phyloP scores from a whole-genome alignment of 2,329 filamentous ascomycete species.

The Aspergillus viridinutans region DNA sequence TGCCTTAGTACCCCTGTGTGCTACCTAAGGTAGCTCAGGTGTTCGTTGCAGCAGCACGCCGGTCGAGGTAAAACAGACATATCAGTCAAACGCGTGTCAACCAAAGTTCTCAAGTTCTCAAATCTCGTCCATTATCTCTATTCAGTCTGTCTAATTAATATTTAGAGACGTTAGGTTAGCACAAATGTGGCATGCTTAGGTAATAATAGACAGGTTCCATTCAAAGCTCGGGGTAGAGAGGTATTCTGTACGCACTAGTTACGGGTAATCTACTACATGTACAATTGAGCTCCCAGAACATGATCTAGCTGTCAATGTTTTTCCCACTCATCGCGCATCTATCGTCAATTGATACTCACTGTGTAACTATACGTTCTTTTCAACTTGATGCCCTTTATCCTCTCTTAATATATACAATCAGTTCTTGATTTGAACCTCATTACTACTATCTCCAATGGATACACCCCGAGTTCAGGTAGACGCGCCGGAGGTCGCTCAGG shows the following conservation, averaged over 20 bases:
- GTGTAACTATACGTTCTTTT: background rate
- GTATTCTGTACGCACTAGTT: background rate
- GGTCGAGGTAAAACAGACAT: background rate
- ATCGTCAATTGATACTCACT: background rate
- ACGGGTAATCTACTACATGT: background rate
- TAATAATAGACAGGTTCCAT: background rate
- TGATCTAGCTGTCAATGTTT: background rate
- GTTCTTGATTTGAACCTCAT: background rate
- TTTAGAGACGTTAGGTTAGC: background rate
- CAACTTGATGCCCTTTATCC: background rate
- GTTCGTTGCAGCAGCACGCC: background rate
- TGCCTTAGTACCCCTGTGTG: background rate
- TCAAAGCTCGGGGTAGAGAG: background rate
- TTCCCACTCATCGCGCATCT: background rate
- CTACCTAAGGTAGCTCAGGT: background rate
- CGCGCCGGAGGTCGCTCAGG: constrained; percentile 6
- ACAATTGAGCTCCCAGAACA: background rate
- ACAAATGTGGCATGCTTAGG: background rate
- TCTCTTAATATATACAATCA: background rate
- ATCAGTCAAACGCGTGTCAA: background rate
- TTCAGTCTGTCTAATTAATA: background rate
- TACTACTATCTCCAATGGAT: constrained; percentile 11
- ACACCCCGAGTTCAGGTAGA: constrained; percentile 16
- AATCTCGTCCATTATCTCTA: background rate
- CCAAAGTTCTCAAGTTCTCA: too few species aligned